Conservation (phyloP, 305 asterid species). For the Withania somnifera region DNA sequence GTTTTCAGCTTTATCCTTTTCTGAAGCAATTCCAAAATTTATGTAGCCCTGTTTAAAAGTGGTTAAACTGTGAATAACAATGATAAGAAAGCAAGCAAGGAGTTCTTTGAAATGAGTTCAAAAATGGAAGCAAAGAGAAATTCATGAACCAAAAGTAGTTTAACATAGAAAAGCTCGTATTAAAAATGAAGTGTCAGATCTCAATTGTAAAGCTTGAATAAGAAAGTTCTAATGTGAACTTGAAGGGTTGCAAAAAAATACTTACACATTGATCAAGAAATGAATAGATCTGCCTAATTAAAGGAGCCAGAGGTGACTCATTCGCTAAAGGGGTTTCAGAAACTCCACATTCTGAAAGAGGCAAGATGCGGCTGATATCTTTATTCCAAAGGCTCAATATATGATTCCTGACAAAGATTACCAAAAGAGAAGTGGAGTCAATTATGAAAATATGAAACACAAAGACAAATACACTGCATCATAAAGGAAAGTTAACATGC, state of each 20-base stretch:
- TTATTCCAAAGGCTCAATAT: conserved; percentile 90
- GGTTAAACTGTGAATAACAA: conserved; percentile 6
- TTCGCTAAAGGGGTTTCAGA: conserved; percentile 40
- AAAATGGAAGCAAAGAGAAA: background rate
- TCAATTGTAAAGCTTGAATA: conserved; percentile 5
- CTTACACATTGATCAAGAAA: conserved; percentile 96
- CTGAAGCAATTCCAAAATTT: conserved; percentile 84
- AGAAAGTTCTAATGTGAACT: background rate
- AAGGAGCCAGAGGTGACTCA: conserved; percentile 55
- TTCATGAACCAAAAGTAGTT: background rate
- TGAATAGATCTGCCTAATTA: conserved; percentile 55
- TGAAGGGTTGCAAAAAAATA: conserved; percentile 11
- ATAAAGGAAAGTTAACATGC: background rate
- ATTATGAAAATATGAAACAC: conserved; percentile 3
- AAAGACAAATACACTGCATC: conserved; percentile 3
- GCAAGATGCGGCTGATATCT: conserved; percentile 79
- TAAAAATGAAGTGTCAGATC: background rate
- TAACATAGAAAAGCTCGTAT: conserved; percentile 5
- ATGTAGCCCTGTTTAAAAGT: conserved; percentile 63
- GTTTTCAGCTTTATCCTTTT: conserved; percentile 40
- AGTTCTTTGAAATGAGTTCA: background rate
- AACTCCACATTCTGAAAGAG: conserved; percentile 64
- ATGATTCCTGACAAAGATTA: conserved; percentile 52
- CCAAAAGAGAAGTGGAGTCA: conserved; percentile 13
- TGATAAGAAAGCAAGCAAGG: background rate